Evolutionary conservation across 768 basidiomycete species (phyloP), one percentile per base, ranked within the genome.

Genomic region (Epithele typhae): DNA sequence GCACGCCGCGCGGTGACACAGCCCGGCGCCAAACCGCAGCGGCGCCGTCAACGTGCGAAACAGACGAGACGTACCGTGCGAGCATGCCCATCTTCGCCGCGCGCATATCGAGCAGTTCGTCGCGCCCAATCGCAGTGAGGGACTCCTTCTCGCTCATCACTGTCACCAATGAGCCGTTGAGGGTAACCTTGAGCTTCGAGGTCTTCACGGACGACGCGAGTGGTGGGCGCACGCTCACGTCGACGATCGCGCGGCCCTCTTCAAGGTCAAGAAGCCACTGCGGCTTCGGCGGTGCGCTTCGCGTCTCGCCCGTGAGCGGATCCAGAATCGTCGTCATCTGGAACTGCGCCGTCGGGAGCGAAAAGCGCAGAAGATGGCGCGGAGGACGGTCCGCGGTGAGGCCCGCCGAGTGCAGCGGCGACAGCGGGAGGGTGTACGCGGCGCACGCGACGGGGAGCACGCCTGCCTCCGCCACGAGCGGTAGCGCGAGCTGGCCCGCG

Each of bases 301-400:
- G 75, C 45, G 70, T 73, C 66, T 84, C 79, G 14, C 84, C 85
- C 21, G 85, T 87, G 51, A 95, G 68, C 9, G 93, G 93, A 64
- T 95, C 90, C 39, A 77, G 70, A 27, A 94, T 76, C 2, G 86
- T 84, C 25, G 83, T 77, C 37, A 82, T 76, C 61, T 84, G 80
- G 59, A 82, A 90, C 51, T 84, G 85, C 17, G 88, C 83, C 2
- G 91, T 95, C 3, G 93, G 93, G 15, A 96, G 65, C 32, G 77
- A 79, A 42, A 97, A 56, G 40, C 89, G 74, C 12, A 97, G 53
- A 37, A 96, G 65, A 65, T 96, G 92, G 37, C 91, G 76, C 3
- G 74, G 73, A 7, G 78, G 71, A 25, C 66, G 64, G 49, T 75
- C 74, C 15, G 64, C 61, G 46, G 79, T 78, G 30, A 84, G 70